phyloP scores from a whole-genome alignment of 2,329 filamentous ascomycete species.

The Diplocarpon mali region DNA sequence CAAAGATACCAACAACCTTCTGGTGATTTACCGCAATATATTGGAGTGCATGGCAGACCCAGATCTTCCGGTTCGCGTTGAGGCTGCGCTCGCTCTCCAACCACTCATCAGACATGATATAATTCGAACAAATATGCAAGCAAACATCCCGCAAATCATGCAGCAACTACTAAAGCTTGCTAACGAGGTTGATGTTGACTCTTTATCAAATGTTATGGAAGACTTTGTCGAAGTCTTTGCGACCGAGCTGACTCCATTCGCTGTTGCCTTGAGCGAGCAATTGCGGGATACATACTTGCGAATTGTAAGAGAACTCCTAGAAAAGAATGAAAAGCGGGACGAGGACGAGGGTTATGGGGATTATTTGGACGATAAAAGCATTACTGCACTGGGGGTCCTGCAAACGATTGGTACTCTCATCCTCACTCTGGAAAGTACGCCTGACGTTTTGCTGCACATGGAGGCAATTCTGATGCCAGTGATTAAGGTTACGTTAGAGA shows the following conservation, averaged over 20 bases:
- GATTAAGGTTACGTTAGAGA: constrained; percentile 89
- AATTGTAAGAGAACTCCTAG: constrained; percentile 82
- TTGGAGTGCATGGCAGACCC: constrained; percentile 92
- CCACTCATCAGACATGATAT: constrained; percentile 92
- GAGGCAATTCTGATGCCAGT: constrained; percentile 96
- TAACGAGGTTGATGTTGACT: constrained; percentile 96
- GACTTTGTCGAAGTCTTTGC: constrained; percentile 99
- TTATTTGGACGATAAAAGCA: constrained; percentile 95
- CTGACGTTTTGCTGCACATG: constrained; percentile 86
- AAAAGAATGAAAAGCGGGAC: constrained; percentile 69
- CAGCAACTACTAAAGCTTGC: constrained; percentile 94
- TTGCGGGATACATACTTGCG: constrained; percentile 90
- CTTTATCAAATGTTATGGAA: constrained; percentile 97
- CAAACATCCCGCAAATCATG: constrained; percentile 98
- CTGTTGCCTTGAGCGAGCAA: constrained; percentile 91
- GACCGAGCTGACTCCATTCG: constrained; percentile 91
- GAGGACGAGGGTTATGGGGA: constrained; percentile 72
- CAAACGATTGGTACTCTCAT: constrained; percentile 98
- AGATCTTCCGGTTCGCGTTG: constrained; percentile 88
- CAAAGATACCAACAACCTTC: constrained; percentile 89
- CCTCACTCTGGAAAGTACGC: constrained; percentile 90
- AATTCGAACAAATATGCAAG: constrained; percentile 90
- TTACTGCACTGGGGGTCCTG: constrained; percentile 87
- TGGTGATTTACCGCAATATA: constrained; percentile 94
- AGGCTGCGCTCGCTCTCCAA: constrained; percentile 86